These are phyloP conservation scores for Oehlia diaphana DNA, from an alignment of 192 early-diverging fungal genomes.

Conservation along the genomic window DNA sequence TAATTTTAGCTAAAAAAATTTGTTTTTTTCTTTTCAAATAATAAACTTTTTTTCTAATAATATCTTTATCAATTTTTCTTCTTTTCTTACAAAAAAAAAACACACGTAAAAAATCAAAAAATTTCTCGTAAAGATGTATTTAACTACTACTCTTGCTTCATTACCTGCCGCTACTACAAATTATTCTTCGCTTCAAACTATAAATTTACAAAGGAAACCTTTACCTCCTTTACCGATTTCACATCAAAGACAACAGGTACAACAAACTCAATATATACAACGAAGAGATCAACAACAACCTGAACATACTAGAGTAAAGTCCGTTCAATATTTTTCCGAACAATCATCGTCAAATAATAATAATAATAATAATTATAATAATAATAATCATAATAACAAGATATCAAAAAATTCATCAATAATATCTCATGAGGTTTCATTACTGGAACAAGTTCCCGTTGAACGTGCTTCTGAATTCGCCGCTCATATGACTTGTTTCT, in stretches of 20 bases:
- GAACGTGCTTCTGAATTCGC: slow-evolving; percentile 48
- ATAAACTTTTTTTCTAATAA: no score
- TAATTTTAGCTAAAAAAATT: no score
- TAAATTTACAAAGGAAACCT: slow-evolving; percentile 22
- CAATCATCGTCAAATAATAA: not conserved
- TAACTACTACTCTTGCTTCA: not conserved
- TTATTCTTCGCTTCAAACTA: slow-evolving; percentile 3
- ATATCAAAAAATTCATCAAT: not conserved
- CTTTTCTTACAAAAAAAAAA: not conserved
- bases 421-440: not conserved
- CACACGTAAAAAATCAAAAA: not conserved
- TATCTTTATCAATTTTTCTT: no score
- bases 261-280: not conserved
- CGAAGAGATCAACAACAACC: not conserved
- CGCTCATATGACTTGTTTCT: slow-evolving; percentile 55
- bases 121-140: not conserved
- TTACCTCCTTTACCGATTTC: slow-evolving; percentile 6
- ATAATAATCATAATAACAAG: not conserved
- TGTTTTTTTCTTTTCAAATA: no score
- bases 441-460: slow-evolving; percentile 3
- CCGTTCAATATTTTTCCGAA: not conserved
- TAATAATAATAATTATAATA: not conserved
- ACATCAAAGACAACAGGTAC: not conserved
- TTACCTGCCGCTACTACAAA: not conserved
- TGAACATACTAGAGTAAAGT: not conserved